These are phyloP conservation scores for Saccharomycopsis selenospora DNA, from an alignment of 805 yeast species.

Conservation along the genomic window DNA sequence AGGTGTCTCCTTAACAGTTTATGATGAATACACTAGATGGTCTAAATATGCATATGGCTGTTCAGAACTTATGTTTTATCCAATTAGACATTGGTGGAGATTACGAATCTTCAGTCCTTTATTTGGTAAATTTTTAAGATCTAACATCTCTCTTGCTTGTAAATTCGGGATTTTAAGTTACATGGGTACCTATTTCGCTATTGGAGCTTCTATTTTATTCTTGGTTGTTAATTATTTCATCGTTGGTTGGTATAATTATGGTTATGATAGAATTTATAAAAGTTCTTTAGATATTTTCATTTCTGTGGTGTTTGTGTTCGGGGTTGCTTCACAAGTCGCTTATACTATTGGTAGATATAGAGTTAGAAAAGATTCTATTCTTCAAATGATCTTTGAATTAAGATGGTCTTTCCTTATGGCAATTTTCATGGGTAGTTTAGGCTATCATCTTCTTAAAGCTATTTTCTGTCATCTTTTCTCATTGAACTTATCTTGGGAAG, in stretches of 20 bases:
- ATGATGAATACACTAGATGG: slow-evolving; percentile 1
- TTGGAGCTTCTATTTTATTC: not conserved
- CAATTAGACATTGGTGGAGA: slow-evolving; percentile 2
- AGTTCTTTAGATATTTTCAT: not conserved
- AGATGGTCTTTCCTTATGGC: slow-evolving; percentile 1
- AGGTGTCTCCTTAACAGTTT: slow-evolving; percentile 1
- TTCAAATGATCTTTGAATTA: not conserved
- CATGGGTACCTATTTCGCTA: slow-evolving; percentile 1
- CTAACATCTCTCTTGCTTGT: slow-evolving; percentile 2
- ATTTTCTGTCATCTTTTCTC: not conserved
- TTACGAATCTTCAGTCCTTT: not conserved
- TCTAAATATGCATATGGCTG: not conserved
- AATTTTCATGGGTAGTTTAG: not conserved
- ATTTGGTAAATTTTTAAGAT: not conserved
- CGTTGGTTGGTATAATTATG: not conserved
- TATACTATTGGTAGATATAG: not conserved
- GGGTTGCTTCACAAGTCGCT: slow-evolving; percentile 2
- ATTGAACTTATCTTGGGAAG: not conserved
- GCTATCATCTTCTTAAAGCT: not conserved
- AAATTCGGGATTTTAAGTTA: not conserved
- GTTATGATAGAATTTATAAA: not conserved
- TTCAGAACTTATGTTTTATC: not conserved
- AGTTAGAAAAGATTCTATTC: not conserved
- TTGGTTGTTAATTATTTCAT: not conserved
- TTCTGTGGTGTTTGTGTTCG: not conserved